Evolutionary conservation across 306 rosid genomes (phyloP), one percentile per base, ranked within the genome.

Genomic region (Corylus heterophylla): DNA sequence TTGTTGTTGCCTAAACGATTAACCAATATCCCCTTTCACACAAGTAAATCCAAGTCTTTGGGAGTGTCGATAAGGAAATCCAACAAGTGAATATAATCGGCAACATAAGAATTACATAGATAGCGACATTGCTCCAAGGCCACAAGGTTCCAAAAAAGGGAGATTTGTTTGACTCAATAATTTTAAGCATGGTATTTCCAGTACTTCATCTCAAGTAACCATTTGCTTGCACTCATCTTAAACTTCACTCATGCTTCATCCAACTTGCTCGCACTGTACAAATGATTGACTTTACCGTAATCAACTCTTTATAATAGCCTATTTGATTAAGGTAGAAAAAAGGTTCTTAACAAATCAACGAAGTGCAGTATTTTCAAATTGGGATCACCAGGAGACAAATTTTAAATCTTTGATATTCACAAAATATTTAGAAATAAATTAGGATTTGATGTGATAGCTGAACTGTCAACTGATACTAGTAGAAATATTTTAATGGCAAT

Each of bases 1-100:
- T 42, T 6, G 45, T 1, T 5, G 37, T 80, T 74, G 7, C 84
- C 84, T 22, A 77, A 48, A 18, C 69, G 58, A 54, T 80, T 84
- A 7, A 58, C 44, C 39, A 84, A 18, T 16, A 85, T 81, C 45
- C 77, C 78, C 10, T 78, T 78, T 20, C 68, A 52, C 9, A 77
- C 76, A 80, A 84, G 85, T 13, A 69, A 44, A 31, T 66, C 83
- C 22, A 67, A 74, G 27, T 79, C 83, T 22, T 20, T 5, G 0
- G 8, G 1, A 10, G 59, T 44, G 39, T 66, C 16, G 22, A 80
- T 55, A 64, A 80, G 83, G 16, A 0, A 4, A 45, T 68, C 22
- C 17, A 80, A 0, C 0, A 80, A 0, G 0, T 0, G 0, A 66
- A 27, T 3, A 14, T 66, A 74, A 68, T 74, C 44, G 1, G 61